Base-by-base conservation (phyloP, 345 rosid genomes). In the Heritiera fomes region DNA sequence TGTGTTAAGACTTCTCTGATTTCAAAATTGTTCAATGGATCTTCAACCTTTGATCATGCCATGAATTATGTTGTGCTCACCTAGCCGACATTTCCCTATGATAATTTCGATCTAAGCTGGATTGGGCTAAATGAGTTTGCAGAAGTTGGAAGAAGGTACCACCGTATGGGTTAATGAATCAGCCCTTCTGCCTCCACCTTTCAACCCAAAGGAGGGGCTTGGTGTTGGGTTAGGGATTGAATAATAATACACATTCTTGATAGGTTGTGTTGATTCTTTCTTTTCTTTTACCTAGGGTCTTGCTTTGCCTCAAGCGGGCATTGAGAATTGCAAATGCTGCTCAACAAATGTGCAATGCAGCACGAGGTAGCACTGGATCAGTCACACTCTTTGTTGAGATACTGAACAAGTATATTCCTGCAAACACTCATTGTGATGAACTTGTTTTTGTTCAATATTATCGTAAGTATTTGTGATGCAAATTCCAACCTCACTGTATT, bases 271-370 rank as follows among this genome's bases (percentile, higher is more conserved):
- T 18, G 32, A 17, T 55, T 4, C 2, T 73, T 78, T 53, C 17
- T 23, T 75, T 53, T 10, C 47, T 34, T 40, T 77, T 58, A 50
- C 61, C 75, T 79, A 97, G 99, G 92, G 98, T 94, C 78, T 79
- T 94, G 79, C 90, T 89, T 73, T 94, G 98, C 86, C 95, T 97
- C 20, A 94, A 94, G 86, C 97, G 98, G 79, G 98, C 97, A 47
- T 49, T 97, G 72, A 91, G 95, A 86, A 97, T 97, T 78, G 99
- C 99, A 65, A 91, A 94, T 82, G 94, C 96, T 75, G 97, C 97
- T 79, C 98, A 96, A 80, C 97, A 92, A 82, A 87, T 96, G 98
- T 78, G 89, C 58, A 91, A 72, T 84, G 91, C 89, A 34, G 84
- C 94, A n/a, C 86, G 93, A 69, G 97, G 94, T 79, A 87, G 88